A percentile compares a stretch with the other conserved stretches of the same genome.
Evolutionary conservation across 768 basidiomycete species (phyloP).

Genomic region (Punctularia strigosozonata): DNA sequence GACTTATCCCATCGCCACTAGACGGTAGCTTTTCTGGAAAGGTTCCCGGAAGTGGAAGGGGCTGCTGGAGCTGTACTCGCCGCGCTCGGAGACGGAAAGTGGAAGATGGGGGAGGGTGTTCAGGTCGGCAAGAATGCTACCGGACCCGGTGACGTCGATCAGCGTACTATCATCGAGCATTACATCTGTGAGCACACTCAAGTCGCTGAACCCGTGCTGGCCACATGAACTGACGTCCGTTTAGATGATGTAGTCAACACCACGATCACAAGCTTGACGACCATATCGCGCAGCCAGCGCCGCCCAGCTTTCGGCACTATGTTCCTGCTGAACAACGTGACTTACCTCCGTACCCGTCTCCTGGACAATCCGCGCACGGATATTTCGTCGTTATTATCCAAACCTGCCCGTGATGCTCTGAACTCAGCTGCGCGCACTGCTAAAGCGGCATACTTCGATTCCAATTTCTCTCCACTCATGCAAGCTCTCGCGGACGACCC

Average conservation of each 20-base stretch:
- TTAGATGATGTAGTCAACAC: constrained; percentile 70
- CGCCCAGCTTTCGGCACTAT: constrained; percentile 62
- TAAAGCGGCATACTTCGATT: constrained; percentile 76
- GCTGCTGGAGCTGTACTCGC: constrained; percentile 57
- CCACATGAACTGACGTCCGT: neutral
- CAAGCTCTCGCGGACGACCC: constrained; percentile 44
- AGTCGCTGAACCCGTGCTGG: neutral
- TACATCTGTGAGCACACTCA: constrained; percentile 43
- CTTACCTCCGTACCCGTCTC: constrained; percentile 53
- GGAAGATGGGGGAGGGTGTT: constrained; percentile 85
- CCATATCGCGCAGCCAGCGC: constrained; percentile 45
- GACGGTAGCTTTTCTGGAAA: constrained; percentile 60
- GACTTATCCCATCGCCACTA: constrained; percentile 12
- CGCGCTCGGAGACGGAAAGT: constrained; percentile 77
- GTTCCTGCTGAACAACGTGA: constrained; percentile 72
- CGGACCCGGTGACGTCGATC: constrained; percentile 41
- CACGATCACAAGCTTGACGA: constrained; percentile 43
- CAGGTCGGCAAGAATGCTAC: constrained; percentile 40
- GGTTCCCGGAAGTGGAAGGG: constrained; percentile 55
- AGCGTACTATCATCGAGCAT: constrained; percentile 57
- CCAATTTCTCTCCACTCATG: constrained; percentile 72
- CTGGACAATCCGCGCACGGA: constrained; percentile 37
- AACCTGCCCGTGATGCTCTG: constrained; percentile 48
- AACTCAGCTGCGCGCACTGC: constrained; percentile 67
- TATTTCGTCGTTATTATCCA: constrained; percentile 42